Evolutionary conservation across 805 yeast species (phyloP).

Genomic region (Metschnikowia cerradonensis): DNA sequence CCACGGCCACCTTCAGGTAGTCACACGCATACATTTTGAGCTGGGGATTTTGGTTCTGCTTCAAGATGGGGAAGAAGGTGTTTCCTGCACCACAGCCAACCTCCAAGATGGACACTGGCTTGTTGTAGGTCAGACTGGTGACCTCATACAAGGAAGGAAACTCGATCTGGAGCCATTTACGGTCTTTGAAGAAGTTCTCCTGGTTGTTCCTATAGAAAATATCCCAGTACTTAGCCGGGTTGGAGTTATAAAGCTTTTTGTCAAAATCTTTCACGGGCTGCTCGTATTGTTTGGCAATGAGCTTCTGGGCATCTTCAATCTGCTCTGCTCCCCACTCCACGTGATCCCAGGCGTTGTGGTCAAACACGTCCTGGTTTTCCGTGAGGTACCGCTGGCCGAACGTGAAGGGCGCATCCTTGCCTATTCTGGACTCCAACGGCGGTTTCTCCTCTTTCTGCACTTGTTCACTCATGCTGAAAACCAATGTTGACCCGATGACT

Average conservation of each 20-base stretch:
- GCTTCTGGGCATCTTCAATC: constrained; percentile 63
- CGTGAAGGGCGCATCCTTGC: constrained; percentile 84
- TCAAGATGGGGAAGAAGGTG: constrained; percentile 86
- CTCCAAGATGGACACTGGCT: constrained; percentile 75
- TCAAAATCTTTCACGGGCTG: constrained; percentile 87
- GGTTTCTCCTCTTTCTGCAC: constrained; percentile 35
- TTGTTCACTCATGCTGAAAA: background rate
- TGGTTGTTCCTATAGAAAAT: constrained; percentile 84
- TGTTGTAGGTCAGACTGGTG: constrained; percentile 60
- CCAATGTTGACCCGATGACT: background rate
- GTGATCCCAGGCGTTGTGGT: constrained; percentile 95
- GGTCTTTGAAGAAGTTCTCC: constrained; percentile 92
- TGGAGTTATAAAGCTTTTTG: constrained; percentile 68
- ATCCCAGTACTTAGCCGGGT: constrained; percentile 95
- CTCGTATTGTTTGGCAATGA: constrained; percentile 70
- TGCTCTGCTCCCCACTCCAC: constrained; percentile 98
- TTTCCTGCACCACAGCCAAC: constrained; percentile 99
- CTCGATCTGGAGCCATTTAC: constrained; percentile 94
- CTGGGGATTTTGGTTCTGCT: constrained; percentile 76
- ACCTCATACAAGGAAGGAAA: constrained; percentile 82
- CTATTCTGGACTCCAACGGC: constrained; percentile 51
- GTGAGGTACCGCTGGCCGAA: constrained; percentile 83
- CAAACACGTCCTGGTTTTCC: constrained; percentile 78
- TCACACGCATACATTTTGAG: constrained; percentile 81
- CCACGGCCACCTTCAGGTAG: constrained; percentile 85